phyloP scores from a whole-genome alignment of 208 protist species.

The Crithidia expoeki region DNA sequence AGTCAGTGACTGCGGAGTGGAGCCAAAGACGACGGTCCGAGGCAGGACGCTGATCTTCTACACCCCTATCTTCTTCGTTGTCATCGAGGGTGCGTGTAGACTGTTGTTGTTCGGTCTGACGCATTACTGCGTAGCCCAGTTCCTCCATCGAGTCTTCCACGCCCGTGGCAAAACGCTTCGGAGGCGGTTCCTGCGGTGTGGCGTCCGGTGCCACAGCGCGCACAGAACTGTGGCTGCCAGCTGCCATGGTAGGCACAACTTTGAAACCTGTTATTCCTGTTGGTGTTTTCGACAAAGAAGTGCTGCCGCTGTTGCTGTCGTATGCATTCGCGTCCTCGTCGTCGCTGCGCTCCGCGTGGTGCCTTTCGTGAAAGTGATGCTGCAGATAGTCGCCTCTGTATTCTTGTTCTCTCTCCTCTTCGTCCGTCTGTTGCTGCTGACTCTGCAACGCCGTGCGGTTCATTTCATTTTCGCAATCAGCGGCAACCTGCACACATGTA shows the following conservation, averaged over 20 bases:
- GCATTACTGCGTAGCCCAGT: conserved; percentile 9
- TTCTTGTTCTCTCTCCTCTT: too few relatives aligned
- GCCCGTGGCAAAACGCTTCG: conserved; percentile 34
- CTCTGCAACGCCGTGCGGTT: not conserved
- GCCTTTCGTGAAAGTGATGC: not conserved
- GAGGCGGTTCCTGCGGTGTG: conserved; percentile 27
- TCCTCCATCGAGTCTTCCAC: conserved; percentile 17
- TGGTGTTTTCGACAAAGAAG: too few relatives aligned
- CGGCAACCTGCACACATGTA: conserved; percentile 15
- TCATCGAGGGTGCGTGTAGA: not conserved
- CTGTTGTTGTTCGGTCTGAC: not conserved
- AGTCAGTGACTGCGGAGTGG: not conserved
- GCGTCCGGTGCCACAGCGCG: conserved; percentile 11
- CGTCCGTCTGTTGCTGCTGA: not conserved
- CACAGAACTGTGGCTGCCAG: conserved; percentile 9
- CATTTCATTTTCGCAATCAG: conserved; percentile 29
- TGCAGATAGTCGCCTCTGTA: not conserved
- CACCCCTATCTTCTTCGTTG: conserved; percentile 1
- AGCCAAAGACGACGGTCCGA: conserved; percentile 10
- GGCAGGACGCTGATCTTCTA: not conserved
- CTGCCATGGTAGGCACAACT: conserved; percentile 12
- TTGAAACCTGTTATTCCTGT: not conserved
- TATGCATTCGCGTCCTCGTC: not conserved
- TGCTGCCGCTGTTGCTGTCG: conserved; percentile 5
- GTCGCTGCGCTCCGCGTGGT: not conserved